Percentiles rank a stretch among this genome's conserved stretches.
Conservation (phyloP, 495 filamentous ascomycete genomes). For the Aspergillus sparsus region DNA sequence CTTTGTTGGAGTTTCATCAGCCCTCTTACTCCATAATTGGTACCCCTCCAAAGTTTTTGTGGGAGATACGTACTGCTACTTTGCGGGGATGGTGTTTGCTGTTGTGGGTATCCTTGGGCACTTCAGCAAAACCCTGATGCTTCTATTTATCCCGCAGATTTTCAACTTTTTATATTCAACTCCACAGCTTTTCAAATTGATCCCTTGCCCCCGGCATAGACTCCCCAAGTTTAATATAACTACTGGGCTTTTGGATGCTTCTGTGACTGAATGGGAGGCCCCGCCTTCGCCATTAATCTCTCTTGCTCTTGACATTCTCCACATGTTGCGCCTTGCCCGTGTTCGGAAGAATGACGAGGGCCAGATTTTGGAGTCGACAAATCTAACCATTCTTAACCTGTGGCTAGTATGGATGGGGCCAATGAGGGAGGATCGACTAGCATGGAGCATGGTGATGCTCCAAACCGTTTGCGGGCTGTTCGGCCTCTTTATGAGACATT, state of each 20-base stretch:
- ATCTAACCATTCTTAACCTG: slow-evolving; percentile 89
- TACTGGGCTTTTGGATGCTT: slow-evolving; percentile 81
- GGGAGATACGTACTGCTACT: slow-evolving; percentile 98
- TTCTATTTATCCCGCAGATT: slow-evolving; percentile 90
- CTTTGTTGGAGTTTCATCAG: slow-evolving; percentile 87
- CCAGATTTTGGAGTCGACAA: slow-evolving; percentile 76
- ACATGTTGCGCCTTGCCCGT: slow-evolving; percentile 62
- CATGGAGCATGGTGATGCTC: slow-evolving; percentile 70
- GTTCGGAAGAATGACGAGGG: slow-evolving; percentile 67
- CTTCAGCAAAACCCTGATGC: slow-evolving; percentile 93
- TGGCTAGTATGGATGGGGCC: slow-evolving; percentile 97
- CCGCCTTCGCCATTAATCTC: slow-evolving; percentile 68
- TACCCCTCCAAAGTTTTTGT: slow-evolving; percentile 95
- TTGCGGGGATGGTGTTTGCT: slow-evolving; percentile 98
- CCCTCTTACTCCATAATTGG: slow-evolving; percentile 90
- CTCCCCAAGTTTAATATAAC: slow-evolving; percentile 83
- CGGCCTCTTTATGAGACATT: slow-evolving; percentile 82
- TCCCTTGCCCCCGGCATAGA: slow-evolving; percentile 91
- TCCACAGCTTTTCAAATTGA: slow-evolving; percentile 84
- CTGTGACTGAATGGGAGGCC: slow-evolving; percentile 72
- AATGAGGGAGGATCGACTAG: slow-evolving; percentile 80
- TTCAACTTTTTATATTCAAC: slow-evolving; percentile 94
- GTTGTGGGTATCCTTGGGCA: slow-evolving; percentile 95
- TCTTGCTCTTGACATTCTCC: slow-evolving; percentile 61
- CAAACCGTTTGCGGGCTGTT: slow-evolving; percentile 74